Evolutionary conservation across 768 basidiomycete species (phyloP), one percentile per base, ranked within the genome.

Genomic region (Mycena maculata): DNA sequence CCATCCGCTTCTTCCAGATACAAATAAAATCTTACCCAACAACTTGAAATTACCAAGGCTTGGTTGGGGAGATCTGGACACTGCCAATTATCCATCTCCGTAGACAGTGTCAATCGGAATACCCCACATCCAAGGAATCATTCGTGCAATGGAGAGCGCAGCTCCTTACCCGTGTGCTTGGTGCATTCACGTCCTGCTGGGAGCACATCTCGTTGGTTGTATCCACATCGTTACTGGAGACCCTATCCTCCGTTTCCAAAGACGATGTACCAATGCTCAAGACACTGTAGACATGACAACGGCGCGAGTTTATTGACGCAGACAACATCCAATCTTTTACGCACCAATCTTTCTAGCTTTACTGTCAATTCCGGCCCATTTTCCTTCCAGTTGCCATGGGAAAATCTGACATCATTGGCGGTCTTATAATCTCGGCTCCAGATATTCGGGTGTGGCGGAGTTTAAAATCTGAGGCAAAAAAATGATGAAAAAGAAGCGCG

Each of bases 21-120:
- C 33, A 42, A 54, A 12, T 23, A n/a, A 18, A 65, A 59, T 33
- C 30, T 65, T 25, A 27, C 50, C 15, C 58, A 65, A 42, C 52
- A 59, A 38, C 38, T 67, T 16, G 53, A 67, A n/a, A 45, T 31
- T 30, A 39, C 48, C 6, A 41, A 57, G 20, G 33, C 31, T 23
- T 67, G 65, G 65, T 39, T 67, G 22, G n/a, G 38, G 18, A 52
- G 30, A 12, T 23, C 25, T 13, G 65, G 65, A 11, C 30, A 42
- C 11, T 66, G 58, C n/a, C 50, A 58, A 3, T 30, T 66, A 45
- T 54, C 65, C 0, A 45, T 67, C 3, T 54, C 59, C 2, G 22
- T 67, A 31, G 31, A 63, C 2, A 31, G 52, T 13, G 41, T 15
- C 31, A 2, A 48, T 47, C n/a, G n/a, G n/a, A n/a, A n/a, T n/a